Evolutionary conservation across 768 basidiomycete species (phyloP).

Genomic region (Mycena chlorophos): DNA sequence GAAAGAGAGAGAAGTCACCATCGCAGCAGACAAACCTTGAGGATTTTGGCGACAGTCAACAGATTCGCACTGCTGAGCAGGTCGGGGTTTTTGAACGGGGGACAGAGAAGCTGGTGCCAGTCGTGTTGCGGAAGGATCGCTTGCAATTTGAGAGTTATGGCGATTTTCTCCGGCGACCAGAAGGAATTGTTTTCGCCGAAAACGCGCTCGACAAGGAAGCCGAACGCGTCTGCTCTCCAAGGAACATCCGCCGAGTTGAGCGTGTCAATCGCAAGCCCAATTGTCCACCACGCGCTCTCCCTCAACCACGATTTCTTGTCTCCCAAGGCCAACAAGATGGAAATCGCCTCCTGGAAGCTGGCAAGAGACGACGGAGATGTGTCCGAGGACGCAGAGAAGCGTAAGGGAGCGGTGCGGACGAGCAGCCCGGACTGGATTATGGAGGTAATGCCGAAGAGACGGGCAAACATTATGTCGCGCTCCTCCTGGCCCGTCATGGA

Average conservation of each 20-base stretch:
- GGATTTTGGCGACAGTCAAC: constrained; percentile 64
- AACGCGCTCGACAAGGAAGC: constrained; percentile 48
- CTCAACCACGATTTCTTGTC: constrained; percentile 87
- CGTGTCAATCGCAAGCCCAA: constrained; percentile 63
- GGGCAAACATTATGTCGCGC: constrained; percentile 88
- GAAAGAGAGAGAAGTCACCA: constrained; percentile 4
- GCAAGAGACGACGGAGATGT: constrained; percentile 56
- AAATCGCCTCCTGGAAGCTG: constrained; percentile 59
- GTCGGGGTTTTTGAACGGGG: constrained; percentile 75
- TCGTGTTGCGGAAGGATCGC: constrained; percentile 55
- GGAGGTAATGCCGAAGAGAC: constrained; percentile 85
- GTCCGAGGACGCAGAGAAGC: constrained; percentile 52
- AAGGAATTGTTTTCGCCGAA: constrained; percentile 48
- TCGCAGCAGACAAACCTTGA: constrained; percentile 70
- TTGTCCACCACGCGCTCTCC: constrained; percentile 88
- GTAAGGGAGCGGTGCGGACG: constrained; percentile 57
- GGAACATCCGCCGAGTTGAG: constrained; percentile 56
- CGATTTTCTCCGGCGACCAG: constrained; percentile 92
- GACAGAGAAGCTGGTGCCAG: constrained; percentile 66
- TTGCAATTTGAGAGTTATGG: constrained; percentile 73
- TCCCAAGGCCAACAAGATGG: constrained; percentile 65
- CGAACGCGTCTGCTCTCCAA: constrained; percentile 72
- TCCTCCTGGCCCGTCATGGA: constrained; percentile 90
- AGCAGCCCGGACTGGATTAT: constrained; percentile 85
- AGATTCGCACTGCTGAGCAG: constrained; percentile 75